These are phyloP conservation scores for Alternaria alternata DNA, from an alignment of 2,329 filamentous ascomycete species.

Conservation along the genomic window DNA sequence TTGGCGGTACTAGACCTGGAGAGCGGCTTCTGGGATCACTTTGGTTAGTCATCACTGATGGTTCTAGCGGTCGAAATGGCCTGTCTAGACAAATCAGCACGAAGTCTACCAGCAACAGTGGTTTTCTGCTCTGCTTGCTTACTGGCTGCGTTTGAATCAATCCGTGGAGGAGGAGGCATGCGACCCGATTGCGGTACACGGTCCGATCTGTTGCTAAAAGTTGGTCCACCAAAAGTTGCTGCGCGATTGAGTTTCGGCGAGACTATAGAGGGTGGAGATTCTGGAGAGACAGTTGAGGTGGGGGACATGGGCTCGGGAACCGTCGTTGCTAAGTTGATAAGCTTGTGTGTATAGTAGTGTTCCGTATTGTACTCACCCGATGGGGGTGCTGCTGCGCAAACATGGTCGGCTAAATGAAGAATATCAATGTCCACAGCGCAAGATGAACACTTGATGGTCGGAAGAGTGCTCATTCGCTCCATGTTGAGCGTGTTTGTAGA, in stretches of 20 bases:
- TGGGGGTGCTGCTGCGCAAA: conserved; percentile 63
- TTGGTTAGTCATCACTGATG: conserved; percentile 40
- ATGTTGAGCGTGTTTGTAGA: conserved; percentile 32
- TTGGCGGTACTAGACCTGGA: conserved; percentile 34
- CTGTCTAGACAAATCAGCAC: conserved; percentile 43
- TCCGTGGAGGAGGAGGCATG: conserved; percentile 60
- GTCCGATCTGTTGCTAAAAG: conserved; percentile 39
- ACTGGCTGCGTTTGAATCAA: conserved; percentile 68
- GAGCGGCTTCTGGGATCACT: conserved; percentile 36
- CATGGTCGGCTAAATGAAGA: conserved; percentile 83
- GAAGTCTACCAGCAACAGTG: neutral
- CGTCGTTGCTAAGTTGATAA: conserved; percentile 25
- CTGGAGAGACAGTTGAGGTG: conserved; percentile 16
- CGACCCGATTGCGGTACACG: conserved; percentile 53
- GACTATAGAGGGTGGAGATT: conserved; percentile 10
- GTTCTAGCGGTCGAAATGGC: conserved; percentile 42
- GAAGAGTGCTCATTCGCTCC: conserved; percentile 45
- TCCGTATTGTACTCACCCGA: conserved; percentile 54
- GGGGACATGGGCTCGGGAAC: conserved; percentile 20
- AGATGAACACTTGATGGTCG: conserved; percentile 52
- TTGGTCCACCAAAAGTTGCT: conserved; percentile 39
- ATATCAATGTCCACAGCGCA: conserved; percentile 74
- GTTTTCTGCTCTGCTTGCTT: conserved; percentile 43
- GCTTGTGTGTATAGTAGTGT: conserved; percentile 1
- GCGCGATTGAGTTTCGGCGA: conserved; percentile 44